Conservation (phyloP, 2,329 filamentous ascomycete genomes). For the Paraconiothyrium sp. region DNA sequence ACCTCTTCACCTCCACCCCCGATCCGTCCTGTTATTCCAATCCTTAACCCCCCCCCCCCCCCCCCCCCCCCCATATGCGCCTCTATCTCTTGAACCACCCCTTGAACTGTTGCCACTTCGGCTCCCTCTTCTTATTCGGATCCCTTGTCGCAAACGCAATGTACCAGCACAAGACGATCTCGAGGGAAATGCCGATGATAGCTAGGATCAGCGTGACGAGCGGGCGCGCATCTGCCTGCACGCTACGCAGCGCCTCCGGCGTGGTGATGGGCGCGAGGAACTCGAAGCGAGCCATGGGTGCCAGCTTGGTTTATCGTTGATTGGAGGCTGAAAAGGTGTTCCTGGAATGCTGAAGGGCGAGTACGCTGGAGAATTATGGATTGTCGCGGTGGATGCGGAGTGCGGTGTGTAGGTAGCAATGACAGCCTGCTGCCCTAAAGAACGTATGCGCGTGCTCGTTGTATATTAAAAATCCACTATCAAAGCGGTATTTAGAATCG, state of each 20-base stretch:
- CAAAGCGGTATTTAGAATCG: slow-evolving; percentile 17
- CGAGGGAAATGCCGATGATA: slow-evolving; percentile 69
- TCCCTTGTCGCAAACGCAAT: slow-evolving; percentile 42
- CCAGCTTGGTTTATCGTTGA: neutral
- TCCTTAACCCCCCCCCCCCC: neutral
- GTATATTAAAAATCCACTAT: slow-evolving; percentile 17
- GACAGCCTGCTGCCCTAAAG: slow-evolving; percentile 20
- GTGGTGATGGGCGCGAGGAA: slow-evolving; percentile 45
- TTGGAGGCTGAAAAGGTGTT: neutral
- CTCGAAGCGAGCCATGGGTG: slow-evolving; percentile 35
- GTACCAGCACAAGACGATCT: slow-evolving; percentile 38
- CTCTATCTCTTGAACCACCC: slow-evolving; percentile 13
- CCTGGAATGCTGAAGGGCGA: neutral
- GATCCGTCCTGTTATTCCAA: neutral
- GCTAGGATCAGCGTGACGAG: slow-evolving; percentile 87
- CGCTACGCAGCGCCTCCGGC: slow-evolving; percentile 41
- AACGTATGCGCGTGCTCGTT: neutral
- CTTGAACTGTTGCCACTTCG: slow-evolving; percentile 23
- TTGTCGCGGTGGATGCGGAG: neutral
- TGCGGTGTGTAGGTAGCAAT: neutral
- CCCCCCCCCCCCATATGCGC: too few species aligned
- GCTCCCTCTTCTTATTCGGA: slow-evolving; percentile 38
- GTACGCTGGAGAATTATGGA: neutral
- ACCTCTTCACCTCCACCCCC: neutral
- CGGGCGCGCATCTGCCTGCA: slow-evolving; percentile 72